A percentile compares a stretch with the other conserved stretches of the same genome.
These are phyloP conservation scores for Zygoascus tannicola DNA, from an alignment of 805 yeast species.

Conservation along the genomic window DNA sequence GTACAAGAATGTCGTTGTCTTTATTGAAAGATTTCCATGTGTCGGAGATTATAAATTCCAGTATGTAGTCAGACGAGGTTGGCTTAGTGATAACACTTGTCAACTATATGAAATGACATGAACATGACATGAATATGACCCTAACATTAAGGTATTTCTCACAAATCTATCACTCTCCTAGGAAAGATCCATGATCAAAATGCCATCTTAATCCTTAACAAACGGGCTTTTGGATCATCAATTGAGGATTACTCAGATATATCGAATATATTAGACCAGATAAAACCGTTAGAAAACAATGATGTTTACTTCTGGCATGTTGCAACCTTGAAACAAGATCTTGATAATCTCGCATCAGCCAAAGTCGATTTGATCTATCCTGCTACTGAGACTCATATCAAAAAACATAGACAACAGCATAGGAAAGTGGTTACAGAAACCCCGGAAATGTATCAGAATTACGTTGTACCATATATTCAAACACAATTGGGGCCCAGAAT, in stretches of 20 bases:
- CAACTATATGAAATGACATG: too few relatives aligned
- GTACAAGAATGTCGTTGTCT: too few relatives aligned
- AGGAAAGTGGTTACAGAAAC: conserved; percentile 65
- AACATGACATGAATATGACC: too few relatives aligned
- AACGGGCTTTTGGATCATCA: conserved; percentile 44
- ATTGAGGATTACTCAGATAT: conserved; percentile 5
- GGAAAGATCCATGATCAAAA: conserved; percentile 53
- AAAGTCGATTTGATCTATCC: conserved; percentile 78
- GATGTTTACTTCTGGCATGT: conserved; percentile 83
- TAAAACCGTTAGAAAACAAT: conserved; percentile 47
- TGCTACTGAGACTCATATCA: conserved; percentile 77
- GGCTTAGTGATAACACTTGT: too few relatives aligned
- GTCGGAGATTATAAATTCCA: too few relatives aligned
- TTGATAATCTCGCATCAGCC: conserved; percentile 42
- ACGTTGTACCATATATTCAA: conserved; percentile 67
- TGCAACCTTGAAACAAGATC: conserved; percentile 39
- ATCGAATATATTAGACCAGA: conserved; percentile 14
- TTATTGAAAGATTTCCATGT: too few relatives aligned
- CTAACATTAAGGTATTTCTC: too few relatives aligned
- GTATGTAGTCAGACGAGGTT: too few relatives aligned
- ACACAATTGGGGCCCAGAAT: conserved; percentile 69
- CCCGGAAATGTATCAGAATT: conserved; percentile 54
- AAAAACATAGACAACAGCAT: conserved; percentile 58
- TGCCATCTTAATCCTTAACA: conserved; percentile 69
- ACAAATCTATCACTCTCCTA: conserved; percentile 54